Conservation (phyloP, 2,329 filamentous ascomycete species). For the Fusarium verrucosum region DNA sequence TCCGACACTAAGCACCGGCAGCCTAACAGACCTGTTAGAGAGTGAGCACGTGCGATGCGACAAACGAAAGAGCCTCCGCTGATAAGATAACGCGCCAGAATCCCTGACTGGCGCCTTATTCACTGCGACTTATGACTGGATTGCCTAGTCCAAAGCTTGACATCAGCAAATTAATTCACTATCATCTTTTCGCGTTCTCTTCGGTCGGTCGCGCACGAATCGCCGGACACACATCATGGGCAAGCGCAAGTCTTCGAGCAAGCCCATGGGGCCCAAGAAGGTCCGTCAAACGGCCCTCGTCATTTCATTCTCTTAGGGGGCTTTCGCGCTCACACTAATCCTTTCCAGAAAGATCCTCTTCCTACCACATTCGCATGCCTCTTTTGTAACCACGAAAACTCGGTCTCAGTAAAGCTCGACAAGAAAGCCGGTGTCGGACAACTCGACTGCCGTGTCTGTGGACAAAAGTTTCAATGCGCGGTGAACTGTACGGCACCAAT, state of each 20-base stretch:
- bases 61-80: conserved; percentile 3
- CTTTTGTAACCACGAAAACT: conserved; percentile 98
- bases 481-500: conserved; percentile 78
- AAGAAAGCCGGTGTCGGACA: conserved; percentile 90
- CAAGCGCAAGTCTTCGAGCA: conserved; percentile 92
- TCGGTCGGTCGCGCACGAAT: conserved; percentile 31
- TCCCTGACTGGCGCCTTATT: conserved; percentile 30
- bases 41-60: conserved; percentile 39
- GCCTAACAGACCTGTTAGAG: background rate
- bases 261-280: conserved; percentile 84
- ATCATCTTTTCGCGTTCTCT: conserved; percentile 31
- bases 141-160: conserved; percentile 31
- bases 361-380: conserved; percentile 92
- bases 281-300: conserved; percentile 55
- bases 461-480: conserved; percentile 89
- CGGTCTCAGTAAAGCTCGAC: conserved; percentile 89
- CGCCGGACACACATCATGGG: conserved; percentile 65
- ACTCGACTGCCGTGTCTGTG: conserved; percentile 90
- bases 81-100: conserved; percentile 42
- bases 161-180: conserved; percentile 40
- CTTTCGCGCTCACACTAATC: conserved; percentile 25
- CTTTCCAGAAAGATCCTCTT: conserved; percentile 70
- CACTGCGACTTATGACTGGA: no score
- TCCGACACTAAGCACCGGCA: conserved; percentile 10
- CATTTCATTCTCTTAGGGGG: background rate